These are phyloP conservation scores for Apiospora koreana DNA, from an alignment of 2,329 filamentous ascomycete genomes.

Conservation along the genomic window DNA sequence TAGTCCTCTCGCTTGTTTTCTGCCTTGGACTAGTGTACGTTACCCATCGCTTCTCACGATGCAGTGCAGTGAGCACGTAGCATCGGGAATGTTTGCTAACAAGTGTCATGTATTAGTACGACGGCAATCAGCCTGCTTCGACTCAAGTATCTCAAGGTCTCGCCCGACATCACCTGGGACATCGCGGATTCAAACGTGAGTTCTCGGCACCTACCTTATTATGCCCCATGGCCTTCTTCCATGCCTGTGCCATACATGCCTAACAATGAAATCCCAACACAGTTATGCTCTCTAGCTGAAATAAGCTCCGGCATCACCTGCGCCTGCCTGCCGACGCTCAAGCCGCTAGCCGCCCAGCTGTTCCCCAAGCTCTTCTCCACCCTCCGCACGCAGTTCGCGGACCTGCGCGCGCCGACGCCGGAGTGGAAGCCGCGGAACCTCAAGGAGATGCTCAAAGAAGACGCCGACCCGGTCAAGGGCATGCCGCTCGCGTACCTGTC, in stretches of 20 bases:
- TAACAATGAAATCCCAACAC: background rate
- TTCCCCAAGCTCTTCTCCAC: background rate
- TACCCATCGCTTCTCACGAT: background rate
- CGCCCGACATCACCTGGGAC: conserved; percentile 37
- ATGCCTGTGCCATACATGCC: no score
- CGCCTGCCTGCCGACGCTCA: conserved; percentile 12
- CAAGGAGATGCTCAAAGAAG: background rate
- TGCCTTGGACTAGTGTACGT: conserved; percentile 41
- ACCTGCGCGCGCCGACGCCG: background rate
- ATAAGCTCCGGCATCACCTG: conserved; percentile 13
- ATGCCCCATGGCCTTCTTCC: background rate
- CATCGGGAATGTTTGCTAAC: background rate
- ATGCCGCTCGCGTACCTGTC: background rate
- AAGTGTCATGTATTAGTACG: conserved; percentile 24
- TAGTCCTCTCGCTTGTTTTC: conserved; percentile 38
- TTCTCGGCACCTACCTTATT: background rate
- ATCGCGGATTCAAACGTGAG: conserved; percentile 29
- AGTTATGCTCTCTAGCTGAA: conserved; percentile 14
- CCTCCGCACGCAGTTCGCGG: background rate
- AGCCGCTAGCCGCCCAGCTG: background rate
- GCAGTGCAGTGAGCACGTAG: background rate
- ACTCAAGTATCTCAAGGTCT: conserved; percentile 36
- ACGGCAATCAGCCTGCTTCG: conserved; percentile 41
- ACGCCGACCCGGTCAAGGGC: background rate
- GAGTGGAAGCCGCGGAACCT: conserved; percentile 1